Evolutionary conservation across 208 protist species (phyloP), one percentile per base, ranked within the genome.

Genomic region (Entamoeba invadens): DNA sequence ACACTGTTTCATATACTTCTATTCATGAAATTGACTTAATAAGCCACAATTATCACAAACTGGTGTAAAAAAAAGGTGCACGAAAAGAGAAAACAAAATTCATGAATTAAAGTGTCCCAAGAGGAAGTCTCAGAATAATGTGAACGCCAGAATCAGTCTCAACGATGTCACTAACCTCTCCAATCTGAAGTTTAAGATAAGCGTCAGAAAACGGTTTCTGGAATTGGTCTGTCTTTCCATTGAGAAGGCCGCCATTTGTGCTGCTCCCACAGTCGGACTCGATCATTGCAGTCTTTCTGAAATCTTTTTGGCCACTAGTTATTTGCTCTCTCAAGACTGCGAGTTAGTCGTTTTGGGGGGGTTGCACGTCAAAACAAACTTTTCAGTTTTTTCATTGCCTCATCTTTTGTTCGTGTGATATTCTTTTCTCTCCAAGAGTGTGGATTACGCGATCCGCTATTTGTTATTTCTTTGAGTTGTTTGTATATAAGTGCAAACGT

Each of bases 91-190:
- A n/a, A n/a, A n/a, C n/a, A n/a, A n/a, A n/a, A n/a, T n/a, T n/a
- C n/a, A n/a, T n/a, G n/a, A n/a, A 68, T 68, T 68, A 21, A 68
- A 21, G 14, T 68, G 50, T 68, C 25, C 50, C 50, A 31, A 31
- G 18, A 31, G 50, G 50, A 31, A 68, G 25, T 31, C 96, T 77
- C 45, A 95, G 21, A 51, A 96, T 96, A 42, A 96, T 96, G 91
- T 96, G 96, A 87, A 96, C 95, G 87, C 96, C 96, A 44, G 94
- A 96, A 92, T 95, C 95, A 25, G 96, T 96, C 31, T 94, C 72
- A 12, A 96, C 93, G 77, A 95, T 72, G 12, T 51, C 94, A 87
- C 93, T 95, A 31, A 96, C 18, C 57, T 96, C 45, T 31, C 95
- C 95, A 47, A 96, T 93, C 46, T 94, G 4, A 38, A 96, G 87